Evolutionary conservation across 208 protist genomes (phyloP), one percentile per base, ranked within the genome.

Genomic region (Leishmania tarentolae): DNA sequence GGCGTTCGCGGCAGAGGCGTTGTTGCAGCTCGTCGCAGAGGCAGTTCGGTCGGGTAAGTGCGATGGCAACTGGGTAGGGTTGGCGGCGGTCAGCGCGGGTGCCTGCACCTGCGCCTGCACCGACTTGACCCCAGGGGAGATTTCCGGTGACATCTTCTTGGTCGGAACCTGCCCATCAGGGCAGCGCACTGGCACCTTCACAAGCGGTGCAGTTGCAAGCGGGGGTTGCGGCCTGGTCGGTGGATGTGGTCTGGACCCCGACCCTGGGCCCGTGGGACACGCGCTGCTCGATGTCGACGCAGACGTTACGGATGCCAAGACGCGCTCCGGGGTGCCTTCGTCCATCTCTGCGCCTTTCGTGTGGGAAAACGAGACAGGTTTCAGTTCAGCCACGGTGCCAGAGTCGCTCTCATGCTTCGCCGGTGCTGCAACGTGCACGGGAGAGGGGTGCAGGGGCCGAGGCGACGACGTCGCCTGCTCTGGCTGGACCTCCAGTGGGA

Each of bases 291-390:
- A 73, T 17, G 80, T 82, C 28, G 80, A 87, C 11, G 71, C 63
- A 31, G 84, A 83, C 31, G 59, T 37, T 1, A 75, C 79, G 0
- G 77, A 76, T 57, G 75, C 76, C 73, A 66, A 78, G 68, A 74
- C 35, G 9, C 80, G 80, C 66, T 87, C 84, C 24, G 84, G 84
- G 7, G 84, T 82, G 37, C 57, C 63, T 24, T 61, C 40, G 17
- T 9, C 61, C 13, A 44, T 42, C 28, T 79, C 61, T n/a, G 61
- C 44, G 7, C 28, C 76, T 8, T 31, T n/a, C 9, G 56, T 47
- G 6, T 66, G 35, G 21, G 37, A 40, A n/a, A 17, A 7, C 35
- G 21, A 0, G 15, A 47, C 42, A 57, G 42, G 17, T 35, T 35
- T 2, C 28, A 42, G 59, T 3, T 57, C 59, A 40, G 6, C 46